Evolutionary conservation across 208 protist genomes (phyloP).

Genomic region (Angomonas ambiguus): DNA sequence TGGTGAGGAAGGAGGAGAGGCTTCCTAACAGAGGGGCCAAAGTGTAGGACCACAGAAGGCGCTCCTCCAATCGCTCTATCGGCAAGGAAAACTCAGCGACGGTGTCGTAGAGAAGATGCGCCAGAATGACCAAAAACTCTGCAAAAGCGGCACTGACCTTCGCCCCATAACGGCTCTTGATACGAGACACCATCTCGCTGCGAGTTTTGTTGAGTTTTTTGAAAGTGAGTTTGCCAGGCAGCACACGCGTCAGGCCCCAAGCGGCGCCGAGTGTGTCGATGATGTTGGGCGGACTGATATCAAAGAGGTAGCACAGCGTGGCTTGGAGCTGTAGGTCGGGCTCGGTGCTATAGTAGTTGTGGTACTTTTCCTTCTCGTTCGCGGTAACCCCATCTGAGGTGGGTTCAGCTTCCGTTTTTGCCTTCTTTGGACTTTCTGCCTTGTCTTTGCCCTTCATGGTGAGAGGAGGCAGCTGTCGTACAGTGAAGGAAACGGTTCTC

Average conservation of each 20-base stretch:
- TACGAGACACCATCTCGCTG: slow-evolving; percentile 34
- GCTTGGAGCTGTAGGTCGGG: slow-evolving; percentile 80
- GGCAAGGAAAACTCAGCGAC: slow-evolving; percentile 64
- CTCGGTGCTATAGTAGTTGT: slow-evolving; percentile 60
- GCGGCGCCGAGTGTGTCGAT: slow-evolving; percentile 56
- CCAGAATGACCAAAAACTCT: slow-evolving; percentile 55
- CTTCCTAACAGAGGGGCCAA: slow-evolving; percentile 52
- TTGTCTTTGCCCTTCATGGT: slow-evolving; percentile 4
- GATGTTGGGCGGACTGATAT: slow-evolving; percentile 23
- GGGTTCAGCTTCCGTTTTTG: not conserved
- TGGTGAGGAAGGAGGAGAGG: slow-evolving; percentile 46
- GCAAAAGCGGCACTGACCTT: slow-evolving; percentile 37
- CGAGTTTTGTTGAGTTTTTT: slow-evolving; percentile 23
- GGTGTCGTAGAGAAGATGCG: slow-evolving; percentile 77
- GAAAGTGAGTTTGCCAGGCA: slow-evolving; percentile 22
- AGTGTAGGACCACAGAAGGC: slow-evolving; percentile 63
- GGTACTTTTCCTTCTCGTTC: slow-evolving; percentile 34
- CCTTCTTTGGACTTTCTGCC: not conserved
- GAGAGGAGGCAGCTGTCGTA: slow-evolving; percentile 45
- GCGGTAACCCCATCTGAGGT: slow-evolving; percentile 12
- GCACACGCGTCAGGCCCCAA: slow-evolving; percentile 56
- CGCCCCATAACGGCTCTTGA: slow-evolving; percentile 55
- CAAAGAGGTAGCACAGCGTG: slow-evolving; percentile 61
- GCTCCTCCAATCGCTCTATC: slow-evolving; percentile 50
- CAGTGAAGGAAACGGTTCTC: slow-evolving; percentile 37